Conservation (phyloP, 2,329 filamentous ascomycete genomes). For the Hypocrella siamensis region DNA sequence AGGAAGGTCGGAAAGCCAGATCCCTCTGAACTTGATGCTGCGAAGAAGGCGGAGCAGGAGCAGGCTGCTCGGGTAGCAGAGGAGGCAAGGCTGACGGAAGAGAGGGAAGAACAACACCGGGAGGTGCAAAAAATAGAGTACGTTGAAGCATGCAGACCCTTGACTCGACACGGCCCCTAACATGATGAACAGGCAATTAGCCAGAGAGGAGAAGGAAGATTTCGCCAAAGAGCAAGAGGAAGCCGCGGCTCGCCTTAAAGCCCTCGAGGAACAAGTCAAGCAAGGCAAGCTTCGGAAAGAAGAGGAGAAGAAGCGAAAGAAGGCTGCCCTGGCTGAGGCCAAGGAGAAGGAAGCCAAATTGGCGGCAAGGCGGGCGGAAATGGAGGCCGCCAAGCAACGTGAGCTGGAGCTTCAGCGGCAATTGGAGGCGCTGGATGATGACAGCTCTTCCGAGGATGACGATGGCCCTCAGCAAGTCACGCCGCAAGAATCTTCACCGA, state of each 20-base stretch:
- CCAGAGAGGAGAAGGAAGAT: slow-evolving; percentile 62
- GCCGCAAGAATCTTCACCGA: slow-evolving; percentile 39
- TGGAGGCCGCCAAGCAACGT: slow-evolving; percentile 78
- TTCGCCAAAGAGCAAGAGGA: slow-evolving; percentile 66
- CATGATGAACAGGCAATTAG: slow-evolving; percentile 44
- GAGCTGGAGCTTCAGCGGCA: slow-evolving; percentile 82
- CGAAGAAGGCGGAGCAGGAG: slow-evolving; percentile 43
- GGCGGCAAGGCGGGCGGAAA: slow-evolving; percentile 73
- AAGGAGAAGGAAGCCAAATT: slow-evolving; percentile 80
- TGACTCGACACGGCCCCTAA: slow-evolving; percentile 10
- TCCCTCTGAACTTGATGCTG: slow-evolving; percentile 34
- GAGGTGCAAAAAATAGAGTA: slow-evolving; percentile 72
- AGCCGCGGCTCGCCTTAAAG: slow-evolving; percentile 67
- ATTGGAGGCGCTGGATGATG: slow-evolving; percentile 59
- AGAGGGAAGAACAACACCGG: slow-evolving; percentile 61
- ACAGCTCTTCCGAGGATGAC: slow-evolving; percentile 64
- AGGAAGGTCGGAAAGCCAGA: slow-evolving; percentile 53
- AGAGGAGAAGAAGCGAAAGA: slow-evolving; percentile 85
- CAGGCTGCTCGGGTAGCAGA: slow-evolving; percentile 43
- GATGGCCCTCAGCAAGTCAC: slow-evolving; percentile 60
- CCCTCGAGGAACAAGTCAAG: slow-evolving; percentile 83
- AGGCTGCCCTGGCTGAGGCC: slow-evolving; percentile 71
- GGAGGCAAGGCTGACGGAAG: slow-evolving; percentile 48
- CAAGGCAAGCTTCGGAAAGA: slow-evolving; percentile 92
- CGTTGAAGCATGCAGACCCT: slow-evolving; percentile 24